Percentiles rank a stretch among this genome's conserved stretches.
phyloP scores from a whole-genome alignment of 495 filamentous ascomycete species.

The Lasiosphaeris hirsuta region DNA sequence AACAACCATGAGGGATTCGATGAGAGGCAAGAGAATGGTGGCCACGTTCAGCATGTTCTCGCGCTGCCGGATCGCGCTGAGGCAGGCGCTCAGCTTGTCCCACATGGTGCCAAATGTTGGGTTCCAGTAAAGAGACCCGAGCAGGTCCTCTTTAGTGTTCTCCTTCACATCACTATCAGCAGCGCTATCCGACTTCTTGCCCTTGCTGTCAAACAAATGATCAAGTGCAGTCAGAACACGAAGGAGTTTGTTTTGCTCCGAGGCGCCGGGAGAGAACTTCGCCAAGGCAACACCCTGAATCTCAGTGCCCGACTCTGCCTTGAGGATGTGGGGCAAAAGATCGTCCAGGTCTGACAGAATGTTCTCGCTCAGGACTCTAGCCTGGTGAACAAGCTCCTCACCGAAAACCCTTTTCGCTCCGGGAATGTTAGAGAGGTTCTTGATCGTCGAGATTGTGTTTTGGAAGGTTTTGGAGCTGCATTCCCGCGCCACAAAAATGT shows the following conservation, averaged over 20 bases:
- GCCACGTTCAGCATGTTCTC: constrained; percentile 96
- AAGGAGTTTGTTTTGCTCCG: constrained; percentile 91
- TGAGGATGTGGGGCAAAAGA: constrained; percentile 80
- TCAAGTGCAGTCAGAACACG: constrained; percentile 93
- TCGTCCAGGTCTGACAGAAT: constrained; percentile 83
- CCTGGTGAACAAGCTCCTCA: constrained; percentile 81
- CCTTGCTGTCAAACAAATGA: constrained; percentile 80
- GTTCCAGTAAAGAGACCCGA: constrained; percentile 85
- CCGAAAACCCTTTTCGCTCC: constrained; percentile 89
- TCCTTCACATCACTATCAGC: constrained; percentile 52
- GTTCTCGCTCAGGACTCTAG: constrained; percentile 74
- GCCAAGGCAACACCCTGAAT: constrained; percentile 90
- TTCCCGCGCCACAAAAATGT: constrained; percentile 91
- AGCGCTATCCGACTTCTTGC: constrained; percentile 56
- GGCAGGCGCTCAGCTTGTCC: constrained; percentile 89
- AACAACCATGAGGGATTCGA: constrained; percentile 97
- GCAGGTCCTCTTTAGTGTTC: constrained; percentile 70
- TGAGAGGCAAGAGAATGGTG: constrained; percentile 87
- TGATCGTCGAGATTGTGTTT: constrained; percentile 94
- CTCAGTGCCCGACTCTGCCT: constrained; percentile 83
- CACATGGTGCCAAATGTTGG: constrained; percentile 85
- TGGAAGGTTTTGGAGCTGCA: constrained; percentile 96
- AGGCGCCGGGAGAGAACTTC: constrained; percentile 93
- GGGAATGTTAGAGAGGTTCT: constrained; percentile 90
- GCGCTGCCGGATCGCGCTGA: constrained; percentile 81